A percentile compares a stretch with the other conserved stretches of the same genome.
Conservation (phyloP, 768 basidiomycete genomes). For the Gyrodon lividus region DNA sequence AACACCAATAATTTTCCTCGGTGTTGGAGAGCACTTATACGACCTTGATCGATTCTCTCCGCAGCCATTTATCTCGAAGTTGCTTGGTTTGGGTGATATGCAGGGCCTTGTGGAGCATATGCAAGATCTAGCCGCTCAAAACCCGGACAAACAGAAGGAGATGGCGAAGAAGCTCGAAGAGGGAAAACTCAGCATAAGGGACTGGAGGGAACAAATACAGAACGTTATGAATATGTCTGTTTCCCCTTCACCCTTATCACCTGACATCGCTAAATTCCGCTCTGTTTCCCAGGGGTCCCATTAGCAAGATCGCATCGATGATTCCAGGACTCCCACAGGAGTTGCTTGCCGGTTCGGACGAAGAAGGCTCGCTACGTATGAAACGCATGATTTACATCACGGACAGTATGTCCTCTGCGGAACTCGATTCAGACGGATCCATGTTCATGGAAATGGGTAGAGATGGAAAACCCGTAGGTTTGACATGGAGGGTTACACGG, state of each 20-base stretch:
- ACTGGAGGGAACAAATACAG: conserved; percentile 96
- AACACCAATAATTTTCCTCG: conserved; percentile 98
- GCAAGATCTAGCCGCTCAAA: conserved; percentile 91
- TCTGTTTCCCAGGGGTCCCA: conserved; percentile 74
- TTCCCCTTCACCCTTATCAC: conserved; percentile 3
- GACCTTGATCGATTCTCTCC: conserved; percentile 96
- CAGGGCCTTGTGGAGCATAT: conserved; percentile 98
- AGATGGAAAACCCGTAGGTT: conserved; percentile 78
- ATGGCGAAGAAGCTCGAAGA: conserved; percentile 98
- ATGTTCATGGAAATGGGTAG: conserved; percentile 84
- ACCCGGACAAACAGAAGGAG: conserved; percentile 96
- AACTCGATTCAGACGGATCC: conserved; percentile 93
- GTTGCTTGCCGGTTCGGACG: conserved; percentile 87
- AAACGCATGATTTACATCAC: conserved; percentile 99
- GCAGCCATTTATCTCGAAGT: conserved; percentile 94
- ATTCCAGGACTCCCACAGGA: conserved; percentile 96
- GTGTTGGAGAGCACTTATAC: conserved; percentile 96
- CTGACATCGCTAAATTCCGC: conserved; percentile 7
- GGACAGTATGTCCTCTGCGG: conserved; percentile 92
- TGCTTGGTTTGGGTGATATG: conserved; percentile 94
- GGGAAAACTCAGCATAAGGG: conserved; percentile 93
- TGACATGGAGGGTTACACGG: conserved; percentile 87
- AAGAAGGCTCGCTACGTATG: conserved; percentile 87
- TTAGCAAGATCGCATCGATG: conserved; percentile 98
- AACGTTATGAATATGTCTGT: conserved; percentile 97